Conservation (phyloP, 2,329 filamentous ascomycete genomes). For the Albifimbria verrucaria region DNA sequence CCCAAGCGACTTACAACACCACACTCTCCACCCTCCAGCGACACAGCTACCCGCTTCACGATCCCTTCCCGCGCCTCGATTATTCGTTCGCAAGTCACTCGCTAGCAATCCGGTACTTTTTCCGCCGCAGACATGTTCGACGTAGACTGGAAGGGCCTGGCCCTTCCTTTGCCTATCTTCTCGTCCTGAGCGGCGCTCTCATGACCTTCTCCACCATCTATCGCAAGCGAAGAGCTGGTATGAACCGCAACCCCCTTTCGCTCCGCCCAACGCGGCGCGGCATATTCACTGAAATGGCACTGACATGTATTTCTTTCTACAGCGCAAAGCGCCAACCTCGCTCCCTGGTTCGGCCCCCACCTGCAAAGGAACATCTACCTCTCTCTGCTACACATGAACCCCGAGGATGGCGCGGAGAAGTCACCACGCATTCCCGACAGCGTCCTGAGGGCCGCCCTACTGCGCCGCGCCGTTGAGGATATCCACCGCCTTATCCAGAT, state of each 20-base stretch:
- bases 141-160: conserved; percentile 78
- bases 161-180: conserved; percentile 87
- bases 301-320: conserved; percentile 6
- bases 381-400: conserved; percentile 77
- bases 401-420: conserved; percentile 62
- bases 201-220: conserved; percentile 92
- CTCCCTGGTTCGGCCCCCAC: conserved; percentile 91
- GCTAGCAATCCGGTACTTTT: conserved; percentile 1
- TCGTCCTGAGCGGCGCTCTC: conserved; percentile 82
- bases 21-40: neutral
- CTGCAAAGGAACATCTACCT: conserved; percentile 93
- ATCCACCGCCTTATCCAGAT: conserved; percentile 89
- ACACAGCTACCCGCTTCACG: neutral
- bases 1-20: conserved; percentile 1
- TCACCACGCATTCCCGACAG: conserved; percentile 71
- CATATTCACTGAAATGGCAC: neutral
- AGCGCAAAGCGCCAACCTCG: conserved; percentile 80
- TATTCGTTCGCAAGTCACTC: neutral
- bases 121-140: conserved; percentile 40
- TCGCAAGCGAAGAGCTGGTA: conserved; percentile 84
- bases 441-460: conserved; percentile 80
- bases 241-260: conserved; percentile 19
- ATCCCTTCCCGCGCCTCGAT: neutral
- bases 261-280: neutral
- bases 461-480: conserved; percentile 87